Conservation (phyloP, 2,329 filamentous ascomycete genomes). For the Beauveria bassiana region DNA sequence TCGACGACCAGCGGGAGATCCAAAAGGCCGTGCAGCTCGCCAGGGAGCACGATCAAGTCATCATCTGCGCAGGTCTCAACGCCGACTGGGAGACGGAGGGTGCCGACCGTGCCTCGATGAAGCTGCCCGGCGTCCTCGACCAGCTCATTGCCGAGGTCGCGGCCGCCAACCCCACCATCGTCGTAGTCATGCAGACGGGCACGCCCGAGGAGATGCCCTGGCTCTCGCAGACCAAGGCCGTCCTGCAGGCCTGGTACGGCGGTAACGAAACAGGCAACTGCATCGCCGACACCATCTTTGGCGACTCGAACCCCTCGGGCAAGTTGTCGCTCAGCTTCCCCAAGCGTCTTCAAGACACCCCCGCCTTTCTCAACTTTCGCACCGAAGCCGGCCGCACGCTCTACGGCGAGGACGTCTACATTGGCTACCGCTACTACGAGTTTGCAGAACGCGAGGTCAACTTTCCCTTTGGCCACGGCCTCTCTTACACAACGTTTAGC, state of each 20-base stretch:
- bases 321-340: constrained; percentile 73
- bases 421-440: constrained; percentile 78
- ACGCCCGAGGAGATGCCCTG: constrained; percentile 69
- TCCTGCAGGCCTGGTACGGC: constrained; percentile 77
- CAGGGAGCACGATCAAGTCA: constrained; percentile 63
- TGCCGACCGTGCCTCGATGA: constrained; percentile 69
- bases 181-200: constrained; percentile 70
- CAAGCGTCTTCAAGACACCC: constrained; percentile 58
- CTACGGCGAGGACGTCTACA: constrained; percentile 74
- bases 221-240: constrained; percentile 45
- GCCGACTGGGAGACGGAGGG: constrained; percentile 78
- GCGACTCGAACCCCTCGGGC: constrained; percentile 64
- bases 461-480: constrained; percentile 73
- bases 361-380: constrained; percentile 67
- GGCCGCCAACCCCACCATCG: constrained; percentile 59
- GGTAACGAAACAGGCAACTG: constrained; percentile 81
- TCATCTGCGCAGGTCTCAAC: constrained; percentile 72
- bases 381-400: constrained; percentile 63
- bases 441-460: constrained; percentile 55
- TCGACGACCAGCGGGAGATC: constrained; percentile 52
- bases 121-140: constrained; percentile 66
- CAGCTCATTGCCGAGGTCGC: constrained; percentile 60
- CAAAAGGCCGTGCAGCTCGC: constrained; percentile 60
- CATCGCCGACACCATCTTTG: constrained; percentile 71
- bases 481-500: constrained; percentile 67